phyloP scores from a whole-genome alignment of 192 early-diverging fungal genomes.

The Coemansia reversa region DNA sequence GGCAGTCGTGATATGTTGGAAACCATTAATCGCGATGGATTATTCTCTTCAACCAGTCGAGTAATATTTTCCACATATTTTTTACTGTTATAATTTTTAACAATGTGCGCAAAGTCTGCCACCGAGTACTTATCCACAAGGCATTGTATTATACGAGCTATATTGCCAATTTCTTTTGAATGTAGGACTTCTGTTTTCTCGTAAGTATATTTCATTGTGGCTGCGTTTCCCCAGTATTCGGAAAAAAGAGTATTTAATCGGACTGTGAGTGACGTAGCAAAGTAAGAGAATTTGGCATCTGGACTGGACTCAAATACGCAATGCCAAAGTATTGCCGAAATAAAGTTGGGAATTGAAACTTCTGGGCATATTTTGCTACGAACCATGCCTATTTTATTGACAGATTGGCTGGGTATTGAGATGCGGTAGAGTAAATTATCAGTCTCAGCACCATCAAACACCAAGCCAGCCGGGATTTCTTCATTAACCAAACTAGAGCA shows the following conservation, averaged over 20 bases:
- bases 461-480: too few species aligned
- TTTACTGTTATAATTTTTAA: neutral
- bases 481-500: neutral
- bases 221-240: constrained; percentile 24
- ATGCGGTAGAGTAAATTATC: constrained; percentile 6
- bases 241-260: constrained; percentile 9
- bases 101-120: constrained; percentile 15
- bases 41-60: constrained; percentile 3
- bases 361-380: neutral
- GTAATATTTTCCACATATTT: neutral
- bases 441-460: neutral
- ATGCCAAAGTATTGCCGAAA: constrained; percentile 26
- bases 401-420: neutral
- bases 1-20: constrained; percentile 18
- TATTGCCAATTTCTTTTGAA: neutral
- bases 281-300: constrained; percentile 6
- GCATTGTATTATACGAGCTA: constrained; percentile 9
- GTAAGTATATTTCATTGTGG: constrained; percentile 16
- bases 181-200: neutral
- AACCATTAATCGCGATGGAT: constrained; percentile 5
- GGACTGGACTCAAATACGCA: neutral
- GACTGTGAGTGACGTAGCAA: constrained; percentile 17
- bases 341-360: constrained; percentile 18
- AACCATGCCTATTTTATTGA: neutral
- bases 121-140: constrained; percentile 3